Percentiles rank a stretch among this genome's conserved stretches.
phyloP scores from a whole-genome alignment of 2,329 filamentous ascomycete species.

The Fusarium graminum region DNA sequence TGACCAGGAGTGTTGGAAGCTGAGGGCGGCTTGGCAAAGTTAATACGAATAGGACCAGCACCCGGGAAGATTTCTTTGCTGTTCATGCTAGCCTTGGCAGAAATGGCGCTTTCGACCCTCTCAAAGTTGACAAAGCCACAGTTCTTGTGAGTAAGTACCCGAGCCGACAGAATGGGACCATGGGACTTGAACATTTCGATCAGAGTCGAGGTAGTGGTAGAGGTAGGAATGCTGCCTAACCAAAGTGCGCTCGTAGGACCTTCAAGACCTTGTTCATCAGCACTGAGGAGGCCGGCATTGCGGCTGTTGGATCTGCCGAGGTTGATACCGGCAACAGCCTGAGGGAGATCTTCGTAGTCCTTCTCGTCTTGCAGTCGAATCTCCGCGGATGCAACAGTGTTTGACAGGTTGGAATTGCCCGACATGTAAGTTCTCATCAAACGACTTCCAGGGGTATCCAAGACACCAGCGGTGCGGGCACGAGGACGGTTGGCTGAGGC shows the following conservation, averaged over 20 bases:
- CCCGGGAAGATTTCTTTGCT: slow-evolving; percentile 99
- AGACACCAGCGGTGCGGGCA: slow-evolving; percentile 89
- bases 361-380: slow-evolving; percentile 79
- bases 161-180: slow-evolving; percentile 88
- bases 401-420: slow-evolving; percentile 77
- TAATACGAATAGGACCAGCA: slow-evolving; percentile 92
- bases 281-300: slow-evolving; percentile 75
- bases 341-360: slow-evolving; percentile 83
- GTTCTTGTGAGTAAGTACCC: slow-evolving; percentile 97
- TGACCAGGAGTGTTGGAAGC: slow-evolving; percentile 89
- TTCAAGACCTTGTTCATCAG: slow-evolving; percentile 84
- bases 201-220: slow-evolving; percentile 93
- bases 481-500: slow-evolving; percentile 85
- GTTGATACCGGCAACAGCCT: slow-evolving; percentile 85
- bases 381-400: slow-evolving; percentile 80
- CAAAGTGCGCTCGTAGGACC: slow-evolving; percentile 93
- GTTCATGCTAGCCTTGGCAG: slow-evolving; percentile 88
- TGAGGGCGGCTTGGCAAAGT: slow-evolving; percentile 96
- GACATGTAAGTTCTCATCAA: slow-evolving; percentile 80
- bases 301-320: slow-evolving; percentile 75
- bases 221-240: slow-evolving; percentile 97
- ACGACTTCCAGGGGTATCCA: slow-evolving; percentile 80
- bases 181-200: slow-evolving; percentile 97
- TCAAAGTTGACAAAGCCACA: slow-evolving; percentile 99
- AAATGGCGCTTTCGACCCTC: slow-evolving; percentile 87